phyloP scores from a whole-genome alignment of 371 early-diverging fungal species.

The Rhizomucor pusillus region DNA sequence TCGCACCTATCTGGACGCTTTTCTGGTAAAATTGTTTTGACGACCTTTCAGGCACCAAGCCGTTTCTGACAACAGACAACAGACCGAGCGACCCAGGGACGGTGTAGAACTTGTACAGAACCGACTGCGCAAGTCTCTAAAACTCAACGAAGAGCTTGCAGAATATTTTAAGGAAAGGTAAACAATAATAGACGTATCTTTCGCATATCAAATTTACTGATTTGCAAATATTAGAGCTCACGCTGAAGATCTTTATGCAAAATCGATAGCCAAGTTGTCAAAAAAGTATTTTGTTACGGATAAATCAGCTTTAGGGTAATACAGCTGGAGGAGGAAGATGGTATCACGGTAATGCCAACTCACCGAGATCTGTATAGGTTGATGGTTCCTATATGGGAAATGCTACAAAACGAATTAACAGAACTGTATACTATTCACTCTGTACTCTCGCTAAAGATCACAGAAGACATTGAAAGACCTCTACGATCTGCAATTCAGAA shows the following conservation, averaged over 20 bases:
- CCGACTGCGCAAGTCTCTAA: conserved; percentile 44
- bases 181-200: neutral
- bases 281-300: conserved; percentile 50
- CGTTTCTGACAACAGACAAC: neutral
- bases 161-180: conserved; percentile 61
- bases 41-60: neutral
- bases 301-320: conserved; percentile 47
- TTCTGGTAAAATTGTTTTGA: conserved; percentile 4
- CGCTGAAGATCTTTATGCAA: conserved; percentile 53
- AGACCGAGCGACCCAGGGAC: conserved; percentile 55
- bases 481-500: conserved; percentile 26
- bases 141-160: conserved; percentile 57
- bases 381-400: conserved; percentile 36
- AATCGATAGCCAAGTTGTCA: conserved; percentile 45
- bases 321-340: too few species aligned
- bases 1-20: conserved; percentile 8
- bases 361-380: too few species aligned
- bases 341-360: neutral
- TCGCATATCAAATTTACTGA: conserved; percentile 1
- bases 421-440: conserved; percentile 46
- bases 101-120: conserved; percentile 48
- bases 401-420: conserved; percentile 39
- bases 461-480: conserved; percentile 45
- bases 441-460: conserved; percentile 36
- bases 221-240: conserved; percentile 31